Evolutionary conservation across 2,329 filamentous ascomycete species (phyloP), one percentile per base, ranked within the genome.

Genomic region (Teratosphaeria viscida): DNA sequence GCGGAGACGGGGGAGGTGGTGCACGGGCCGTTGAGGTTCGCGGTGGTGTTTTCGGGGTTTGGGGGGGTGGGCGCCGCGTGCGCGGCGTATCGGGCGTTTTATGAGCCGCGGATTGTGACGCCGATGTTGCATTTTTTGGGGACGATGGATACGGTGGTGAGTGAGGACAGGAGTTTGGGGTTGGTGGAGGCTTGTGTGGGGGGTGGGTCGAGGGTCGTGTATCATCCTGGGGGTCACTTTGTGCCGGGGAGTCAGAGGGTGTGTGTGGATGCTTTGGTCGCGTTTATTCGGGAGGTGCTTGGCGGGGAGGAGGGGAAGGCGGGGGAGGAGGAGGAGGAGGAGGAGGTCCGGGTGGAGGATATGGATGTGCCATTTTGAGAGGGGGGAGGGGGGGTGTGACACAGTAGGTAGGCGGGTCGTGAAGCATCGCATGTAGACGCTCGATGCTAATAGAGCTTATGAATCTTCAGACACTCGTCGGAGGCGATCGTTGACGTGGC

Each of bases 221-320:
- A 87, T 67, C 90, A 95, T 74, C 92, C 92, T 1, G 92, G 92
- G 7, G 92, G 92, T 0, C 92, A 97, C 73, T 91, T 95, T 69
- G 82, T 96, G 68, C 92, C 92, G 0, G 85, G 74, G 57, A 78
- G 90, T 61, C 84, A 86, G 65, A 90, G 88, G 76, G 87, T 91
- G 65, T 94, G 88, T 82, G 84, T 87, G 23, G 86, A 87, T 78
- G 87, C 87, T 35, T 75, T 95, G 64, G 85, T 87, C 4, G 84
- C 81, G 0, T 95, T 92, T 70, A 84, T 94, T 55, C 79, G 77
- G 66, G 80, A 81, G 63, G 73, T 75, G 54, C 63, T 83, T 64
- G 76, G 78, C 56, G 73, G 68, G 35, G 71, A 74, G 47, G 66
- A 74, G 39, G 67, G 62, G n/a, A 60, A 59, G 3, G 66, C 66